Evolutionary conservation across 352 stramenopile species (phyloP).

Genomic region (Pythium oligandrum): DNA sequence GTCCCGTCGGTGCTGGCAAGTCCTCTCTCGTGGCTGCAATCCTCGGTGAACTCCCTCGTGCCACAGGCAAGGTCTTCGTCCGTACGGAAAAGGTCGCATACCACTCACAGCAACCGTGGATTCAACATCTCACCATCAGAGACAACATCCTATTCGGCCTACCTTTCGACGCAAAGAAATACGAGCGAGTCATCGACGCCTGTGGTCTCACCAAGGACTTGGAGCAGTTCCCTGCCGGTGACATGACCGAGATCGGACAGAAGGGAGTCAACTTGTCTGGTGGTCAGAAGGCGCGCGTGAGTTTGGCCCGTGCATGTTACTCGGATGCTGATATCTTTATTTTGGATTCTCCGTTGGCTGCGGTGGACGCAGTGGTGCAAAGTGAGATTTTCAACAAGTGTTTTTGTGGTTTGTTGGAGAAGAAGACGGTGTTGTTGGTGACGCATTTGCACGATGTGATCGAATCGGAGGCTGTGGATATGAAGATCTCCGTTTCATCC

Average conservation of each 20-base stretch:
- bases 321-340: conserved; percentile 57
- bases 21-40: conserved; percentile 38
- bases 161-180: conserved; percentile 41
- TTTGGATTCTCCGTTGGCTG: conserved; percentile 88
- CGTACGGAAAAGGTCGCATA: conserved; percentile 41
- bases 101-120: conserved; percentile 89
- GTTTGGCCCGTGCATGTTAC: conserved; percentile 57
- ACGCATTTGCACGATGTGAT: conserved; percentile 81
- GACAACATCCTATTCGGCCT: conserved; percentile 95
- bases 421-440: conserved; percentile 79
- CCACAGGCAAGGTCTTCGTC: conserved; percentile 32
- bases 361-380: conserved; percentile 93
- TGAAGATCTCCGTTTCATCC: conserved; percentile 10
- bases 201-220: conserved; percentile 86
- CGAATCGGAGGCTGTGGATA: conserved; percentile 16
- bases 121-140: conserved; percentile 91
- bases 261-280: conserved; percentile 92
- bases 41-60: conserved; percentile 74
- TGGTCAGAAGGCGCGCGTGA: conserved; percentile 85
- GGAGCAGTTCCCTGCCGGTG: conserved; percentile 72
- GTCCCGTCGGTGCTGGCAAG: too few species aligned
- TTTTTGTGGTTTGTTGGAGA: conserved; percentile 19
- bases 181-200: conserved; percentile 55
- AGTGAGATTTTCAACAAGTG: conserved; percentile 80
- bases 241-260: conserved; percentile 93